Evolutionary conservation across 2,329 filamentous ascomycete genomes (phyloP).

Genomic region (Ceratocystis alfenasii): DNA sequence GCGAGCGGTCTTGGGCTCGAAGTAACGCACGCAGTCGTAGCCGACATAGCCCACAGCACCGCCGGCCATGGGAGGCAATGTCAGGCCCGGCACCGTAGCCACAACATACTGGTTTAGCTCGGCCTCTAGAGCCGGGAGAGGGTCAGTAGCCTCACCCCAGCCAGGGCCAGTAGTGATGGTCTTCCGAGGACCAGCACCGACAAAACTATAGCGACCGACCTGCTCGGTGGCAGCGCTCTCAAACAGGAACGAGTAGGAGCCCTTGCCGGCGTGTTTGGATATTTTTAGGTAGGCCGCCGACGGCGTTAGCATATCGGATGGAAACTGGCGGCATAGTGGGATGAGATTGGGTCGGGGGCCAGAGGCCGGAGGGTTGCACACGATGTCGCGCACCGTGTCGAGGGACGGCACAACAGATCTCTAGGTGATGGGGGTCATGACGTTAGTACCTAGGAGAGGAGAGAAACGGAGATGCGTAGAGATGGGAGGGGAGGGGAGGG

Average conservation of each 20-base stretch:
- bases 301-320: conserved; percentile 86
- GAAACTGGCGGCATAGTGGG: conserved; percentile 70
- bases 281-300: conserved; percentile 93
- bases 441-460: background rate
- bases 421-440: conserved; percentile 25
- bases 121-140: conserved; percentile 66
- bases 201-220: conserved; percentile 89
- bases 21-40: conserved; percentile 95
- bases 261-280: conserved; percentile 52
- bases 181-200: conserved; percentile 70
- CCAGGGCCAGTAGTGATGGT: conserved; percentile 78
- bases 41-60: conserved; percentile 94
- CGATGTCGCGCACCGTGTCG: conserved; percentile 35
- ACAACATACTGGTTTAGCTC: conserved; percentile 71
- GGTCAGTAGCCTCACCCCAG: conserved; percentile 73
- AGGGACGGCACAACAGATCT: conserved; percentile 36
- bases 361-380: conserved; percentile 30
- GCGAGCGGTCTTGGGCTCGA: conserved; percentile 89
- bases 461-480: no score
- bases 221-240: conserved; percentile 91
- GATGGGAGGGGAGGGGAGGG: no score
- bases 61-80: conserved; percentile 74
- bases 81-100: conserved; percentile 68
- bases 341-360: conserved; percentile 53
- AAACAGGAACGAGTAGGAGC: conserved; percentile 82